These are phyloP conservation scores for Cryptomeria japonica DNA, from an alignment of 75 land plant species.

Conservation along the genomic window DNA sequence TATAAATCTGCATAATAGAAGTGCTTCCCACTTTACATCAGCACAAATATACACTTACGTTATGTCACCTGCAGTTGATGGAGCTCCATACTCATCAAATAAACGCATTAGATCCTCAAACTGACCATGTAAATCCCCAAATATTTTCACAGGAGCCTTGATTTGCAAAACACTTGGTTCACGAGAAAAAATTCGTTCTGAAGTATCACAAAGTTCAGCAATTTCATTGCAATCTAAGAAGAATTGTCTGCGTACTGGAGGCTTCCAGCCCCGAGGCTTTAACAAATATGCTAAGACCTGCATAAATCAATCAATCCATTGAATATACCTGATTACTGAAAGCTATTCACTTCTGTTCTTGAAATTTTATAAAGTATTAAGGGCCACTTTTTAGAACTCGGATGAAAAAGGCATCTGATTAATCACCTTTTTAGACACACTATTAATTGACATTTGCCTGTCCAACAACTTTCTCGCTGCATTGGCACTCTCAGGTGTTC, in stretches of 20 bases:
- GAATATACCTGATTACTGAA: background rate
- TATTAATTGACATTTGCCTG: slow-evolving; percentile 91
- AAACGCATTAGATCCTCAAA: slow-evolving; percentile 99
- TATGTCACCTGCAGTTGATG: slow-evolving; percentile 99
- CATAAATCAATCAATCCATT: slow-evolving; percentile 2
- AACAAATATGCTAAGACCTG: slow-evolving; percentile 88
- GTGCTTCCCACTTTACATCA: background rate
- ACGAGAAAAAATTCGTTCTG: slow-evolving; percentile 82
- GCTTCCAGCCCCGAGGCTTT: slow-evolving; percentile 99
- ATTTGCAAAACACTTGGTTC: slow-evolving; percentile 95
- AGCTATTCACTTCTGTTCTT: background rate
- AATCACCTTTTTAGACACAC: slow-evolving; percentile 96
- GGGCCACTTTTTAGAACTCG: background rate
- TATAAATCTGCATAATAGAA: background rate
- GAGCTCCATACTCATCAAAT: slow-evolving; percentile 99
- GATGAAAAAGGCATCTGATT: background rate
- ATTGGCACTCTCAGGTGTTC: slow-evolving; percentile 97
- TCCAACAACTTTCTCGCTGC: slow-evolving; percentile 95
- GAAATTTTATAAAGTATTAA: background rate
- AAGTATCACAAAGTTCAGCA: slow-evolving; percentile 93
- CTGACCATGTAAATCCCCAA: slow-evolving; percentile 99
- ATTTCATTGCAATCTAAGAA: slow-evolving; percentile 96
- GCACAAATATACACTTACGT: slow-evolving; percentile 56
- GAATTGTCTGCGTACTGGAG: slow-evolving; percentile 94
- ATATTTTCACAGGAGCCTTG: slow-evolving; percentile 95